These are phyloP conservation scores for Hymenoscyphus linearis DNA, from an alignment of 2,329 filamentous ascomycete species.

Conservation along the genomic window DNA sequence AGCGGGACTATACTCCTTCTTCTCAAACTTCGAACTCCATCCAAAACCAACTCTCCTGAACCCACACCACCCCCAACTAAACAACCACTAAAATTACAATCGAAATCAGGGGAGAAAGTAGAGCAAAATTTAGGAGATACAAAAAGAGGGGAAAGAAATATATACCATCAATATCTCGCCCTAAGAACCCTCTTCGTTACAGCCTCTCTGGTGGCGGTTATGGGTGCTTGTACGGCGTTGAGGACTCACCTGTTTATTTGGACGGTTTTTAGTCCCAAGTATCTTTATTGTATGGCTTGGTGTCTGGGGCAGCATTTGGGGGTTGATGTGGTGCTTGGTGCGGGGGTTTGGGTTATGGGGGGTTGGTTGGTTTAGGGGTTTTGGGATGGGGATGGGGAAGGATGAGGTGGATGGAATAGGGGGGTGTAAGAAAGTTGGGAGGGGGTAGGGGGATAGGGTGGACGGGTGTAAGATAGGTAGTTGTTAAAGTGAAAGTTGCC, in stretches of 20 bases:
- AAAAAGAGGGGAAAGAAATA: constrained; percentile 8
- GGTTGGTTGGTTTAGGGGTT: constrained; percentile 30
- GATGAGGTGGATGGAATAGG: background rate
- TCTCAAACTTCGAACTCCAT: constrained; percentile 34
- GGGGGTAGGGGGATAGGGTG: too few species aligned
- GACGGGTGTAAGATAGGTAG: too few species aligned
- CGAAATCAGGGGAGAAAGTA: too few species aligned
- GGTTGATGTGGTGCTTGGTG: constrained; percentile 61
- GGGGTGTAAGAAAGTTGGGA: too few species aligned
- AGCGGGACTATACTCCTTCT: constrained; percentile 59
- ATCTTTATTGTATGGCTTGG: constrained; percentile 89
- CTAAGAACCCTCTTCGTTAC: constrained; percentile 68
- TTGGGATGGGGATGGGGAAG: background rate
- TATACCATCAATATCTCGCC: constrained; percentile 46
- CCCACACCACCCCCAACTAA: too few species aligned
- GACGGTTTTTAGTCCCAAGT: constrained; percentile 98
- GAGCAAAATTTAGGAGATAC: too few species aligned
- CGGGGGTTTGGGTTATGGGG: constrained; percentile 48
- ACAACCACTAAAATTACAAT: background rate
- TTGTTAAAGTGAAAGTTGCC: too few species aligned
- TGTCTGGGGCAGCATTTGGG: constrained; percentile 72
- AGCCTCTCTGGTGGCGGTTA: constrained; percentile 63
- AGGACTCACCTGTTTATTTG: constrained; percentile 93
- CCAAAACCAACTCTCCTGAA: too few species aligned
- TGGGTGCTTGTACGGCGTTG: constrained; percentile 80